A percentile compares a stretch with the other conserved stretches of the same genome.
Evolutionary conservation across 805 yeast genomes (phyloP).

Genomic region (Candida ipomoeae): DNA sequence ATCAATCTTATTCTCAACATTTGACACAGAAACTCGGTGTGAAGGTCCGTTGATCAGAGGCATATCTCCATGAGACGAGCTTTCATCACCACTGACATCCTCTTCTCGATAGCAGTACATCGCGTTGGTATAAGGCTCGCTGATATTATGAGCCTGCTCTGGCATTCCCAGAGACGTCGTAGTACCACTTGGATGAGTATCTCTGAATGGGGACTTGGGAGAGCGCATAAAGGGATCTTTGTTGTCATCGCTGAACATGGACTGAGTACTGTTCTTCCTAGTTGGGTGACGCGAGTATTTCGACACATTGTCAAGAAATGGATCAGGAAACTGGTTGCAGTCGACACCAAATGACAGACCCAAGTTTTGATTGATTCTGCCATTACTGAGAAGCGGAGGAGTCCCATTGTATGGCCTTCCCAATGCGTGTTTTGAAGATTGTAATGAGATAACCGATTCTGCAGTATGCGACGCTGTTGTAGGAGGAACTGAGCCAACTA

Average conservation of each 20-base stretch:
- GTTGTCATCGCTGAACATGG: conserved; percentile 13
- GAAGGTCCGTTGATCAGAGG: conserved; percentile 12
- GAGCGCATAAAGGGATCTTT: conserved; percentile 8
- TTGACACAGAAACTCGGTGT: conserved; percentile 1
- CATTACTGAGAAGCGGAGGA: conserved; percentile 15
- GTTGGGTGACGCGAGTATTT: conserved; percentile 13
- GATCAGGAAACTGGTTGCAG: conserved; percentile 20
- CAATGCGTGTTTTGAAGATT: conserved; percentile 18
- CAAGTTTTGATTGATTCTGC: not conserved
- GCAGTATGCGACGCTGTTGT: conserved; percentile 9
- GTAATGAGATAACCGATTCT: conserved; percentile 23
- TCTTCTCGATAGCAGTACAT: conserved; percentile 27
- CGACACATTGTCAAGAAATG: conserved; percentile 20
- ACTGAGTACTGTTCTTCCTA: conserved; percentile 13
- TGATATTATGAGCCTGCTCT: conserved; percentile 17
- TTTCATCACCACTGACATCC: conserved; percentile 26
- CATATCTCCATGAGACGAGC: conserved; percentile 29
- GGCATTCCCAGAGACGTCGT: conserved; percentile 1
- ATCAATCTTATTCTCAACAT: conserved; percentile 4
- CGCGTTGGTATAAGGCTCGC: conserved; percentile 26
- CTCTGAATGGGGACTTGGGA: conserved; percentile 12
- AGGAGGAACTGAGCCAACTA: conserved; percentile 2
- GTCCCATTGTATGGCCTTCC: conserved; percentile 15
- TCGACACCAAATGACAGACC: conserved; percentile 5
- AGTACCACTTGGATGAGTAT: not conserved